phyloP scores from a whole-genome alignment of 345 rosid species.

The Syzygium grande region DNA sequence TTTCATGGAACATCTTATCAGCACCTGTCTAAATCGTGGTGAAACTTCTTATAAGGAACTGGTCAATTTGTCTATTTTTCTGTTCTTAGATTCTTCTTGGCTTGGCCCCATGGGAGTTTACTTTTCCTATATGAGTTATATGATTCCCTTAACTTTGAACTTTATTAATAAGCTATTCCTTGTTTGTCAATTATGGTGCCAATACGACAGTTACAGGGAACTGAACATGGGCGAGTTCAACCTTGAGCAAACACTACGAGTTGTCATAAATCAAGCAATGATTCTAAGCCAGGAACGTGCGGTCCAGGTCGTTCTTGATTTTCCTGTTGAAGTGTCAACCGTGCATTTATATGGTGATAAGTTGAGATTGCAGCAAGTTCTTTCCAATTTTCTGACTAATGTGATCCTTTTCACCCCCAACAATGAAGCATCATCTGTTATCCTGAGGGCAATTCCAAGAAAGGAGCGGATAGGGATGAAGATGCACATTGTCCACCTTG shows the following conservation, averaged over 20 bases:
- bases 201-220: constrained; percentile 44
- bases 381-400: constrained; percentile 52
- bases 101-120: background rate
- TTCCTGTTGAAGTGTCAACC: constrained; percentile 40
- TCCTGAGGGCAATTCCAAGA: constrained; percentile 33
- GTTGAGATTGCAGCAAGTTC: constrained; percentile 76
- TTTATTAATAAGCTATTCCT: background rate
- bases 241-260: constrained; percentile 54
- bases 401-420: constrained; percentile 53
- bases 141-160: background rate
- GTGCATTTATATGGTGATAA: constrained; percentile 61
- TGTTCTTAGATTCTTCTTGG: background rate
- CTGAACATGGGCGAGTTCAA: constrained; percentile 38
- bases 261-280: constrained; percentile 57
- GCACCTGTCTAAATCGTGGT: background rate
- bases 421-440: constrained; percentile 37
- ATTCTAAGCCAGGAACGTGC: constrained; percentile 42
- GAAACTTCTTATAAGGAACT: background rate
- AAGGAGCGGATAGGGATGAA: constrained; percentile 51
- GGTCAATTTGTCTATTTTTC: background rate
- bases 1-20: background rate
- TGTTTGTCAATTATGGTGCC: background rate
- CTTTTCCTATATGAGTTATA: background rate
- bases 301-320: constrained; percentile 40
- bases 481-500: constrained; percentile 59